These are phyloP conservation scores for Phylloporus sp. DNA, from an alignment of 768 basidiomycete genomes.

Conservation along the genomic window DNA sequence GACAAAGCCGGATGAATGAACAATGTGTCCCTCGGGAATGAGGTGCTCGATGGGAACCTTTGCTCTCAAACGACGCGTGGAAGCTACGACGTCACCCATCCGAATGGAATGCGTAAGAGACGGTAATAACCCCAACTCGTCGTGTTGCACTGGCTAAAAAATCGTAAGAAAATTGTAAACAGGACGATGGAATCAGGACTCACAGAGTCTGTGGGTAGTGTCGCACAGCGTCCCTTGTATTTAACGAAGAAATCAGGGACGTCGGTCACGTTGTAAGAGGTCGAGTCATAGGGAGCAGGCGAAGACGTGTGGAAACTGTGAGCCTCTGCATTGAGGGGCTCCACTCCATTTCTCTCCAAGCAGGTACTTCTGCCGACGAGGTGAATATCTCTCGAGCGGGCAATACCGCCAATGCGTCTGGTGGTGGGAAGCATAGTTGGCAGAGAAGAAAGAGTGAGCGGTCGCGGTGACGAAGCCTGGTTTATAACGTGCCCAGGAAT, in stretches of 20 bases:
- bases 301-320: constrained; percentile 24
- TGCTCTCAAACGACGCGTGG: constrained; percentile 25
- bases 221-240: constrained; percentile 22
- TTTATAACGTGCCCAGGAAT: too few relatives aligned
- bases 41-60: constrained; percentile 29
- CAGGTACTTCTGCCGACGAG: constrained; percentile 34
- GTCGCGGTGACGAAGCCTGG: too few relatives aligned
- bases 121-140: constrained; percentile 21
- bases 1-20: constrained; percentile 29
- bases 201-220: constrained; percentile 2
- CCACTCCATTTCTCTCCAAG: constrained; percentile 27
- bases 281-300: constrained; percentile 12
- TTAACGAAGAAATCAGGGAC: constrained; percentile 28
- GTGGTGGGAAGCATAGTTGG: constrained; percentile 15
- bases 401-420: constrained; percentile 40
- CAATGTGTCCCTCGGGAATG: constrained; percentile 9
- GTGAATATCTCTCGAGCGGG: constrained; percentile 36
- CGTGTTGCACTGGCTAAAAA: constrained; percentile 3
- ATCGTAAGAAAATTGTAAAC: neutral
- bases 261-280: constrained; percentile 24
- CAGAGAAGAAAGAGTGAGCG: neutral
- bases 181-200: neutral
- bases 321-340: constrained; percentile 1
- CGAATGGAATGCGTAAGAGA: constrained; percentile 19
- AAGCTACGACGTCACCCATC: constrained; percentile 24